Evolutionary conservation across 140 eudicot species (phyloP), one percentile per base, ranked within the genome.

Genomic region (Senecio squalidus): DNA sequence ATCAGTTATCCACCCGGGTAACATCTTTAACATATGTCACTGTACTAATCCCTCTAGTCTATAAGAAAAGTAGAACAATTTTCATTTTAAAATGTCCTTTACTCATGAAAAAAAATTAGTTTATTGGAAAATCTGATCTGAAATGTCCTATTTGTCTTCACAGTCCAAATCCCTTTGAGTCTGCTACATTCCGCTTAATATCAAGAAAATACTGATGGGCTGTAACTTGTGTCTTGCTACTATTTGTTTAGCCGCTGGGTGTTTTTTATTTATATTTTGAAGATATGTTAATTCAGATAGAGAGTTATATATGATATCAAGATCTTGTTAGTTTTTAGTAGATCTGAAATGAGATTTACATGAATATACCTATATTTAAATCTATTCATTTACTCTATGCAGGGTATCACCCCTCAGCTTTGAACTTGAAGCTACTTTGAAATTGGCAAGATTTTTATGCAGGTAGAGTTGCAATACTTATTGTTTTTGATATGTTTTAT

Each of bases 401-500:
- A 92, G 98, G 71, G 98, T 91, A 60, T 91, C 98, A 27, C 98
- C 98, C 51, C 76, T 91, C 66, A 92, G 96, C 82, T 92, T 92
- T 73, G 98, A 87, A 80, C 92, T 92, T 63, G 98, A 92, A 74
- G 94, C 96, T 64, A 87, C 96, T 16, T 71, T 92, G 72, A 92
- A 92, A 53, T 59, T 92, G 78, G 98, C 98, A 57, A 77, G 98
- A 68, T 92, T 81, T 56, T 81, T 92, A 28, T 87, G 98, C 95
- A 87, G 98, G 98, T 92, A 74, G n/a, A 55, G n/a, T 34, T 64
- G n/a, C 16, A 30, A 53, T 38, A 40, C 61, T 38, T 66, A 27
- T 60, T 43, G 57, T 53, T 38, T 13, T 60, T 56, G 17, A 30
- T 67, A 34, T 54, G 29, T 39, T 23, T 16, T 47, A 23, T 41